Evolutionary conservation across 768 basidiomycete species (phyloP), one percentile per base, ranked within the genome.

Genomic region (Dacryopinax primogenitus): DNA sequence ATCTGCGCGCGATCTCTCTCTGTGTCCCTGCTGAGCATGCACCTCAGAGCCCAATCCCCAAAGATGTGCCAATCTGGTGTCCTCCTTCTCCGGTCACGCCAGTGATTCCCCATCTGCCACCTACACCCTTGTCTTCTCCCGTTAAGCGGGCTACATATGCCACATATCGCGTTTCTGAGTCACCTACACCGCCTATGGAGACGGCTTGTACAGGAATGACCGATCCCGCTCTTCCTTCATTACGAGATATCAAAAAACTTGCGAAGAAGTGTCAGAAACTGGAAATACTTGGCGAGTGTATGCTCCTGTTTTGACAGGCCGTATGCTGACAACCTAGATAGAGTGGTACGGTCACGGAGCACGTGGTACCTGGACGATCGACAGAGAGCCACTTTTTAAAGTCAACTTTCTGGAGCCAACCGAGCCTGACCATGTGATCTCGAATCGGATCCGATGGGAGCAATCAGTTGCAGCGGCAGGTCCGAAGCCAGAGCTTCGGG

Each of bases 191-290:
- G 9, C 64, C 45, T 1, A 51, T 37, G 23, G 33, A 21, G n/a
- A 58, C 33, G 18, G 21, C 37, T 13, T 26, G 65, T n/a, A 41
- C 23, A n/a, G 13, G 23, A 4, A 11, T 34, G 62, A 2, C 1
- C 21, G 77, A 78, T 66, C 71, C 75, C n/a, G 74, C 74, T 16
- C 71, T 78, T 66, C 77, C 77, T 3, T 72, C 71, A 18, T 63
- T 74, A 21, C 71, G 77, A 62, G 77, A 78, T 63, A 70, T 78
- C 58, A 77, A 76, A 66, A 72, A 76, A 33, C 75, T 78, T 66
- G 74, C 74, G 44, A 73, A 76, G 62, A 74, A 74, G 62, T 77
- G 73, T 64, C 71, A 75, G n/a, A 71, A 69, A 64, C 65, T 78
- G n/a, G 67, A 69, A 28, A 41, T 69, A 34, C 63, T 78, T 51